These are phyloP conservation scores for Gonium pectorale DNA, from an alignment of 139 green algal species.

Conservation along the genomic window DNA sequence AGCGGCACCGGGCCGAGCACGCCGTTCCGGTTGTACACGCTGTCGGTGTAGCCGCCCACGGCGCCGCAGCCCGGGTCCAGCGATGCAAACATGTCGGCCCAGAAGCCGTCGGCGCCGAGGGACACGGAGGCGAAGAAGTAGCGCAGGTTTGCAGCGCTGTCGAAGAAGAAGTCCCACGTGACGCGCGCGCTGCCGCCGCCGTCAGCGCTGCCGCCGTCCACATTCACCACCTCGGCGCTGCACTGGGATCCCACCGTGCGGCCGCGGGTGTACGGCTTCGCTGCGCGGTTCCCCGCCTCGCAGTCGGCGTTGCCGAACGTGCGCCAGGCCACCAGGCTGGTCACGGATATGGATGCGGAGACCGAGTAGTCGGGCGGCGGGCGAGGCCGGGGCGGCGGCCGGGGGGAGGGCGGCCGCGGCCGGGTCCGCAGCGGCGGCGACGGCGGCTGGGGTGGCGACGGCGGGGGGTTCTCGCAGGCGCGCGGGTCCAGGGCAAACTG, in stretches of 20 bases:
- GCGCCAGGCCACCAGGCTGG: neutral
- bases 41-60: conserved; percentile 2
- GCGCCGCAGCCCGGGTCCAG: neutral
- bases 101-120: neutral
- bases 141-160: neutral
- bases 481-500: neutral
- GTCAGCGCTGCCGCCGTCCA: neutral
- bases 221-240: neutral
- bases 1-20: neutral
- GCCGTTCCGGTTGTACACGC: neutral
- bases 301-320: neutral
- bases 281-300: neutral
- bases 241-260: neutral
- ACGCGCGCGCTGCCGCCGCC: neutral
- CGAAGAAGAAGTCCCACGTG: neutral
- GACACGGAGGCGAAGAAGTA: conserved; percentile 21
- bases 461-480: neutral
- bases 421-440: neutral
- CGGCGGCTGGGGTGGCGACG: neutral
- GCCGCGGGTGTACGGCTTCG: neutral
- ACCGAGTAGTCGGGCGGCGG: neutral
- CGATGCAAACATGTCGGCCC: neutral
- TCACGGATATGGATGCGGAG: neutral
- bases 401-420: neutral
- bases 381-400: neutral